Percentiles rank a stretch among this genome's conserved stretches.
These are phyloP conservation scores for Colletotrichum abscissum DNA, from an alignment of 2,329 filamentous ascomycete species.

Conservation along the genomic window DNA sequence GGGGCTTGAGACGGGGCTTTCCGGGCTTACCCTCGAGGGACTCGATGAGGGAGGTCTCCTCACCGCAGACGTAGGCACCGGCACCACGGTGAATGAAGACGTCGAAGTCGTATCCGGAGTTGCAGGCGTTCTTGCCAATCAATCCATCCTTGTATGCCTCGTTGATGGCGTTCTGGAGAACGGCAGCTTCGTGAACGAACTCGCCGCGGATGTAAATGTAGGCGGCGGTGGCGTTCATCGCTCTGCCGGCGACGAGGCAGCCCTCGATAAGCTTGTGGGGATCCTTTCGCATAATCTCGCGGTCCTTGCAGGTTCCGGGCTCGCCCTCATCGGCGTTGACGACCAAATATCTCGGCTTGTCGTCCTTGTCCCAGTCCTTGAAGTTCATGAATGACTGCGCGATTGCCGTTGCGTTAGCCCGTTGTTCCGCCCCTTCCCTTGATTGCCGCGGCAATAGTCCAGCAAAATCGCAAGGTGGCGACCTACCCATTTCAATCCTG, in stretches of 20 bases:
- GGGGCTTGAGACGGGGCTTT: conserved; percentile 98
- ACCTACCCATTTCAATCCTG: conserved; percentile 97
- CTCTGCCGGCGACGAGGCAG: conserved; percentile 93
- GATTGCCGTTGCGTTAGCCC: conserved; percentile 26
- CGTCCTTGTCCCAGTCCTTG: conserved; percentile 99
- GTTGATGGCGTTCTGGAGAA: conserved; percentile 95
- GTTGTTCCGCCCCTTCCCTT: conserved; percentile 10
- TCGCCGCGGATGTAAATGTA: conserved; percentile 99
- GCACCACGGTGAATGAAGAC: conserved; percentile 96
- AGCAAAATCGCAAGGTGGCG: conserved; percentile 11
- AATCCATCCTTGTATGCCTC: conserved; percentile 95
- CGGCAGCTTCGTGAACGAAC: conserved; percentile 94
- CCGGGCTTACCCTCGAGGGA: conserved; percentile 98
- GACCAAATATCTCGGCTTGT: conserved; percentile 93
- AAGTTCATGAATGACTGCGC: conserved; percentile 98
- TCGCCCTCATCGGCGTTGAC: conserved; percentile 99
- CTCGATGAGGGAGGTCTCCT: conserved; percentile 98
- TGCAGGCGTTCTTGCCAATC: conserved; percentile 98
- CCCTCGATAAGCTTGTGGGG: conserved; percentile 99
- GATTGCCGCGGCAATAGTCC: conserved; percentile 19
- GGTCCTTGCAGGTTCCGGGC: conserved; percentile 98
- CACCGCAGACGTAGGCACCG: conserved; percentile 97
- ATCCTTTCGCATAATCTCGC: conserved; percentile 99
- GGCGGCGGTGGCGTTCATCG: conserved; percentile 98
- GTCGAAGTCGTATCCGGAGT: conserved; percentile 97